Conservation (phyloP, 768 basidiomycete species). For the Kwoniella heveanensis region DNA sequence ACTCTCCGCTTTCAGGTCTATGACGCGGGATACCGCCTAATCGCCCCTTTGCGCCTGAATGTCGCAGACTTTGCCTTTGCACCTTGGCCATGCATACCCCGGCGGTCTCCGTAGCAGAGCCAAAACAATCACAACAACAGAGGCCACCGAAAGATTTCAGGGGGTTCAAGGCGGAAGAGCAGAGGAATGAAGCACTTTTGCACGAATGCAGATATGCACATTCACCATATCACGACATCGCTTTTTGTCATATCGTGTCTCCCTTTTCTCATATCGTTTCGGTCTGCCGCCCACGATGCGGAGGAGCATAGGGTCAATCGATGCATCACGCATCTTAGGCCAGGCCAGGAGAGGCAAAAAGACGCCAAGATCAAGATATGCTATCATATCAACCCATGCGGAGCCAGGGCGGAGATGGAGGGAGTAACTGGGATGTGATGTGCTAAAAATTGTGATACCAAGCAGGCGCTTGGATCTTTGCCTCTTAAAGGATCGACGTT, state of each 20-base stretch:
- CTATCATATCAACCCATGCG: neutral
- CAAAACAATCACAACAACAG: neutral
- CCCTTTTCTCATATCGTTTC: neutral
- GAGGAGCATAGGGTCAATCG: neutral
- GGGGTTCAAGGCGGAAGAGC: conserved; percentile 2
- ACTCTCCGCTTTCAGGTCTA: too few relatives aligned
- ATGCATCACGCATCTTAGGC: too few relatives aligned
- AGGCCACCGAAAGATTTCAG: neutral
- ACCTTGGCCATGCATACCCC: neutral
- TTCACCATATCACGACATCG: conserved; percentile 22
- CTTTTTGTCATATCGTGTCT: conserved; percentile 6
- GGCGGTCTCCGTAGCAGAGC: neutral
- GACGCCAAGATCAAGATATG: neutral
- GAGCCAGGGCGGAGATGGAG: neutral
- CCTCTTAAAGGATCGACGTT: neutral
- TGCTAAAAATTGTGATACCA: conserved; percentile 2
- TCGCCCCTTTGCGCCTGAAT: neutral
- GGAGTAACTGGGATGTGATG: neutral
- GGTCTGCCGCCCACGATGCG: neutral
- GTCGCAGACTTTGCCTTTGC: too few relatives aligned
- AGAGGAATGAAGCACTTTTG: conserved; percentile 4
- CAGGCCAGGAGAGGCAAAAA: too few relatives aligned
- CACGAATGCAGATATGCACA: too few relatives aligned
- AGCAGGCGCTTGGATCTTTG: neutral
- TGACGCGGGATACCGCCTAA: too few relatives aligned